Base-by-base conservation (phyloP, 1,284 basidiomycete species). In the Phylloboletellus chloephorus region DNA sequence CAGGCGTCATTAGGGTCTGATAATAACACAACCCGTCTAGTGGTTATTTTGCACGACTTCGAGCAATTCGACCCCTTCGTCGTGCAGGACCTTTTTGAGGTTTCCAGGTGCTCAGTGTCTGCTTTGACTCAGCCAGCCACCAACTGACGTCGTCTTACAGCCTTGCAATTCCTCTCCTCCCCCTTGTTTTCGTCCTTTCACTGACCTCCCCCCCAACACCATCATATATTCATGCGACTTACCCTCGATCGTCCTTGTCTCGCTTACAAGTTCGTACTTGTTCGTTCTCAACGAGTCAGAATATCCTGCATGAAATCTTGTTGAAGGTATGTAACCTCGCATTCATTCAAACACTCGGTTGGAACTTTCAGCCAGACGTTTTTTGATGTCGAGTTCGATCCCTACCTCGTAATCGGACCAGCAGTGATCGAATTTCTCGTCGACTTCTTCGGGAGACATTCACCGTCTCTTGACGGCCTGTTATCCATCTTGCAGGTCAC, bases 41-140 rank as follows among this genome's bases (percentile, higher is more conserved):
- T 78, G 11, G 64, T 81, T 5, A 53, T 84, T 9, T 53, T 87
- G 13, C 79, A 82, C 43, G 77, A 82, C 37, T 83, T 88, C 49
- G 83, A 88, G 52, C 75, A 78, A 53, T 74, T 82, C 35, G 80
- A 83, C 38, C 60, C 72, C 0, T 37, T 51, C 2, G 67, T 85
- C 4, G 59, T 86, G 35, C 75, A 80, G 51, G 81, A 86, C 51
- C 52, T 84, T 7, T 74, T 85, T 32, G 72, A 80, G 43, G 79
- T 86, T 17, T 82, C 74, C 67, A 83, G 79, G 82, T 80, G 50
- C 21, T 51, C 5, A 19, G 13, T 25, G 19, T 17, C 5, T 23
- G 4, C 6, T 25, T n/a, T 17, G 7, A 6, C 24, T 37, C 3
- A 7, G 20, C 31, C n/a, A 3, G 31, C 23, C 32, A 4, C 25